Evolutionary conservation across 2,329 filamentous ascomycete genomes (phyloP).

Genomic region (Cryphonectria naterciae): DNA sequence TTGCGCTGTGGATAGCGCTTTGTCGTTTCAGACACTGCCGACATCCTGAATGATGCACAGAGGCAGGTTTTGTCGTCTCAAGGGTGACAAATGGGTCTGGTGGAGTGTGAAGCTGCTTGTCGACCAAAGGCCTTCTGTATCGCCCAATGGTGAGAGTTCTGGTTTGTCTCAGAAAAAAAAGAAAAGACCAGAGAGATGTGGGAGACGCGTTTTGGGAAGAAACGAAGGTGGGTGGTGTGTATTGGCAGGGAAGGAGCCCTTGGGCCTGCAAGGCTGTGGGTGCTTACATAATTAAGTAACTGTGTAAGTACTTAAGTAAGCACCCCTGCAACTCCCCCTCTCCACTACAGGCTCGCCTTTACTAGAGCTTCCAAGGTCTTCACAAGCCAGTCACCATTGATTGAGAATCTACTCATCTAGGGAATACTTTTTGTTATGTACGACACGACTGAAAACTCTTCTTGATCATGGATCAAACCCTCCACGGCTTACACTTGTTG

Average conservation of each 20-base stretch:
- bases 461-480: too few relatives aligned
- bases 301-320: too few relatives aligned
- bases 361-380: too few relatives aligned
- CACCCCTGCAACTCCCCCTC: too few relatives aligned
- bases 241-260: neutral
- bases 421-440: too few relatives aligned
- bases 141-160: neutral
- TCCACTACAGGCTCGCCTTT: too few relatives aligned
- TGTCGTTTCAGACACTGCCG: neutral
- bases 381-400: too few relatives aligned
- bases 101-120: neutral
- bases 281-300: neutral
- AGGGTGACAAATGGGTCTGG: neutral
- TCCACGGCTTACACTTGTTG: too few relatives aligned
- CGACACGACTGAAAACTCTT: too few relatives aligned
- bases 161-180: too few relatives aligned
- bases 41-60: neutral
- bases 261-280: neutral
- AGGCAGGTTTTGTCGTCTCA: neutral
- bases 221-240: neutral
- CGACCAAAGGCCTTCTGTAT: neutral
- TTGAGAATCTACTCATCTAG: too few relatives aligned
- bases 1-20: conserved; percentile 4
- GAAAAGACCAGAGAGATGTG: neutral
- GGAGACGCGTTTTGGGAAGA: neutral